Evolutionary conservation across 768 basidiomycete species (phyloP), one percentile per base, ranked within the genome.

Genomic region (Tulasnella sp.): DNA sequence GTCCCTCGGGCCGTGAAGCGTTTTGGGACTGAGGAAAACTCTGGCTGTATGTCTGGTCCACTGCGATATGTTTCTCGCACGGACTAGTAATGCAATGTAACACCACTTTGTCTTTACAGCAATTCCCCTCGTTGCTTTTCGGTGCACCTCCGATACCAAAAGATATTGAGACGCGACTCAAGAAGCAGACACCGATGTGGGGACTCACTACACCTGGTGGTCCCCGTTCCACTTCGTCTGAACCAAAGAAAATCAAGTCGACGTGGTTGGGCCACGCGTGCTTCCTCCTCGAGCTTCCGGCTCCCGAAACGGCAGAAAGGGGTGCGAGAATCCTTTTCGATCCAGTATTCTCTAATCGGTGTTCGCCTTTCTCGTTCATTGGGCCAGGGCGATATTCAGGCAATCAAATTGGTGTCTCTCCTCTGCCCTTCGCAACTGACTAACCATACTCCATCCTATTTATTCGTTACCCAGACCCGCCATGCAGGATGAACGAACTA

Each of bases 191-290:
- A 51, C 65, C 65, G 10, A 53, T 30, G 3, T 66, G 34, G 9
- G 65, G 65, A 4, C 22, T 27, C 10, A 38, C 44, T n/a, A 27
- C 27, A n/a, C 27, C 3, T 9, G 43, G 25, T 24, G 21, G 21
- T 19, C 29, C 24, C 7, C 19, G 22, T 22, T 52, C 51, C 22
- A 4, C 51, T 31, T 21, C 24, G 12, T 2, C 2, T 1, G 19
- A 59, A 1, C 49, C 44, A 2, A 62, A 62, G 1, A 58, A 53
- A 2, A 73, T 80, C 31, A 79, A 76, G 61, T 69, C 76, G 5
- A 80, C 79, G 0, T 80, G 78, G 78, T 70, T 80, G 0, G 79
- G 79, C 9, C 79, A 80, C 67, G 79, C 79, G 0, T 79, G 74
- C 51, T 78, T 79, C 68, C 67, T 79, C 3, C 68, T 80, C 12